Conservation (phyloP, 2,329 filamentous ascomycete genomes). For the Ascochyta viciae-villosae region DNA sequence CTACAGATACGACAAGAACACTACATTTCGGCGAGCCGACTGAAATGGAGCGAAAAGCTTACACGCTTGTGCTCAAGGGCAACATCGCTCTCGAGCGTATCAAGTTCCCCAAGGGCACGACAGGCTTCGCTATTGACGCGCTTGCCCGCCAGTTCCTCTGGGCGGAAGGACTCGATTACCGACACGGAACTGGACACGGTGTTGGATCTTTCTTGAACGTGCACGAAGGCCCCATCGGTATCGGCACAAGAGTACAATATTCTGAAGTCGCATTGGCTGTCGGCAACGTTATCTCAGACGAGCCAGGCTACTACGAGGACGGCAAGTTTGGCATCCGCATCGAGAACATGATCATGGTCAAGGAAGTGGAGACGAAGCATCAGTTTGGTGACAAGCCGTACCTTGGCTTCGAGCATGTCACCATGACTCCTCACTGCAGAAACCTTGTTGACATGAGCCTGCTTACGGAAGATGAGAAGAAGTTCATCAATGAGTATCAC, state of each 20-base stretch:
- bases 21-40: conserved; percentile 89
- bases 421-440: conserved; percentile 92
- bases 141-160: conserved; percentile 91
- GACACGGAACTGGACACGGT: conserved; percentile 95
- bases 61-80: conserved; percentile 93
- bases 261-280: conserved; percentile 86
- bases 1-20: conserved; percentile 93
- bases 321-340: conserved; percentile 94
- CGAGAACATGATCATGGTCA: conserved; percentile 93
- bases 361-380: conserved; percentile 84
- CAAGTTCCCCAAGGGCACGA: conserved; percentile 93
- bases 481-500: conserved; percentile 89
- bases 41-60: conserved; percentile 82
- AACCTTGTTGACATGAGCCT: conserved; percentile 81
- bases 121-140: conserved; percentile 87
- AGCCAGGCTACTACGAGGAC: conserved; percentile 97
- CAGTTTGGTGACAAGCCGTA: conserved; percentile 94
- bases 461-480: conserved; percentile 75
- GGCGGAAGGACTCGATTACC: conserved; percentile 91
- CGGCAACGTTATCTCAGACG: conserved; percentile 96
- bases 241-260: conserved; percentile 90
- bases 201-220: conserved; percentile 96
- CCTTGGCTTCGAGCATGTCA: conserved; percentile 95
- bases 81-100: conserved; percentile 87
- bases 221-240: conserved; percentile 95